Base-by-base conservation (phyloP, 2,329 filamentous ascomycete species). In the Tolypocladium guangdongense region DNA sequence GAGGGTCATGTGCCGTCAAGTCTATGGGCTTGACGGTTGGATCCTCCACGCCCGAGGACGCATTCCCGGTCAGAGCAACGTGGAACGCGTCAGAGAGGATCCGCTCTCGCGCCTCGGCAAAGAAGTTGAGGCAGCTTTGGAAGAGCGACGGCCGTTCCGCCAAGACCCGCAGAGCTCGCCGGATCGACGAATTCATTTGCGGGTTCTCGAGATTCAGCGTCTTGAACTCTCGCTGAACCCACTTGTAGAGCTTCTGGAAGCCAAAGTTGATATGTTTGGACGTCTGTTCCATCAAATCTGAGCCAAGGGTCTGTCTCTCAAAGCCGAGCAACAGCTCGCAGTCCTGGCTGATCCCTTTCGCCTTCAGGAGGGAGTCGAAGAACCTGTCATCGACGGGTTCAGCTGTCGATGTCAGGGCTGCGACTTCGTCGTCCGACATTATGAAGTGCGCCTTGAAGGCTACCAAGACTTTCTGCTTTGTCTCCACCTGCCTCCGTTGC, bases 241-340 rank as follows among this genome's bases (percentile, higher is more conserved):
- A 99, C 62, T 89, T 84, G 70, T 95, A 96, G 3, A 99, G 78
- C 66, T 96, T 99, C 66, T 99, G 92, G 62, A 93, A 99, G 6
- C 89, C 92, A 18, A 85, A 78, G 63, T 96, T 93, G 50, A 99
- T 78, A 57, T 89, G 83, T 55, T 89, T 90, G 0, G 90, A 91
- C 53, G 86, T 92, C 66, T 92, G 83, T 57, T 96, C 92, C 78
- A 97, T 91, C 49, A 97, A 81, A 62, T 97, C 91, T 4, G 95
- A 75, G 0, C 92, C 93, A 0, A 96, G 73, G 10, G 85, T 84
- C 69, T 97, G 91, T 61, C 90, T 89, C 66, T 96, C 91, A 33
- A 90, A 88, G 2, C 91, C 92, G 1, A 99, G 81, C 6, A 99
- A 74, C 35, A 95, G 77, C 65, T 96, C 88, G 62, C 90, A 95